Percentiles rank a stretch among this genome's conserved stretches.
phyloP scores from a whole-genome alignment of 2,329 filamentous ascomycete genomes.

The Hymenoscyphus albidus region DNA sequence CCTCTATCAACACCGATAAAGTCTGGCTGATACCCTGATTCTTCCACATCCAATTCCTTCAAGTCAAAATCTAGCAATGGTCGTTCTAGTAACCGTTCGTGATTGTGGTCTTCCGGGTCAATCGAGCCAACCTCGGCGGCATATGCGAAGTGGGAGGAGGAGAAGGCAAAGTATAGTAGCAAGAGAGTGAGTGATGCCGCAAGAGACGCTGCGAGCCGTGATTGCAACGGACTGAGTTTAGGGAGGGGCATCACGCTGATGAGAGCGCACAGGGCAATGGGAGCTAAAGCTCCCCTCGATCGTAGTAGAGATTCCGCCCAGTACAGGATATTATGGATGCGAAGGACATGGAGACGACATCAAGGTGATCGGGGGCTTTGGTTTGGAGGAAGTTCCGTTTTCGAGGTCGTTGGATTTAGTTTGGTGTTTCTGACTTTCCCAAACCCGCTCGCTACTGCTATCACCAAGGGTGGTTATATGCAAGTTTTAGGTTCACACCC shows the following conservation, averaged over 20 bases:
- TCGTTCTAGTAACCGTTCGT: slow-evolving; percentile 41
- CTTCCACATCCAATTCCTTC: slow-evolving; percentile 31
- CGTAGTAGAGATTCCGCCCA: slow-evolving; percentile 4
- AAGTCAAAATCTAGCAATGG: slow-evolving; percentile 32
- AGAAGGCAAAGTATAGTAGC: slow-evolving; percentile 57
- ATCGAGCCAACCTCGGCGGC: slow-evolving; percentile 52
- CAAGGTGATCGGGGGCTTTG: background rate
- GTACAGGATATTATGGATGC: background rate
- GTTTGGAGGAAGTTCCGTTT: slow-evolving; percentile 4
- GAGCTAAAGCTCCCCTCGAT: slow-evolving; percentile 9
- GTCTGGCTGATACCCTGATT: slow-evolving; percentile 52
- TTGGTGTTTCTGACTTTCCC: slow-evolving; percentile 8
- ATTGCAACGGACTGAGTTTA: slow-evolving; percentile 64
- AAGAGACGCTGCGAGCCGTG: slow-evolving; percentile 65
- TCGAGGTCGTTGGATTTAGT: slow-evolving; percentile 10
- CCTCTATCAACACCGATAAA: slow-evolving; percentile 59
- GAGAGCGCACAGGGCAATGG: slow-evolving; percentile 21
- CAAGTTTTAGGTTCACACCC: slow-evolving; percentile 12
- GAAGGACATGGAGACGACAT: slow-evolving; percentile 11
- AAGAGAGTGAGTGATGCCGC: slow-evolving; percentile 57
- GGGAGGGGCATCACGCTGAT: slow-evolving; percentile 34
- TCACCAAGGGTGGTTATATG: slow-evolving; percentile 1
- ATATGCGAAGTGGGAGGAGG: slow-evolving; percentile 56
- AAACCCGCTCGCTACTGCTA: slow-evolving; percentile 1
- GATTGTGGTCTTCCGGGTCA: slow-evolving; percentile 44